These are phyloP conservation scores for Apophysomyces elegans DNA, from an alignment of 371 early-diverging fungal genomes.

Conservation along the genomic window DNA sequence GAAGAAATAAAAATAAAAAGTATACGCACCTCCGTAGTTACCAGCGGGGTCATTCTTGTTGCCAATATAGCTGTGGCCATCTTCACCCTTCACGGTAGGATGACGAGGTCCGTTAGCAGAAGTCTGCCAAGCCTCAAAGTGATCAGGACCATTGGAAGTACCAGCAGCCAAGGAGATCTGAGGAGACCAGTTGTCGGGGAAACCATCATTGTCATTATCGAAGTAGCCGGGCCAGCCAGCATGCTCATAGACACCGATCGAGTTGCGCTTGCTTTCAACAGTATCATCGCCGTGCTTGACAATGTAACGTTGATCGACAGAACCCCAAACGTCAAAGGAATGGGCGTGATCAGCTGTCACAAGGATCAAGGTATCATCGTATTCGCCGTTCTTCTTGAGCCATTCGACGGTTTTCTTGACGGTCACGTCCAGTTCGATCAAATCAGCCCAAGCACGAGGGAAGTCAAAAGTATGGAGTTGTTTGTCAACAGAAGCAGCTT, in stretches of 20 bases:
- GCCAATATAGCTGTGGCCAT: conserved; percentile 36
- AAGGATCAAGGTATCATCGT: conserved; percentile 69
- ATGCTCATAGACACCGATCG: conserved; percentile 66
- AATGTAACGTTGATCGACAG: conserved; percentile 58
- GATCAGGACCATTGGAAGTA: conserved; percentile 62
- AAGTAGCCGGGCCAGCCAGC: conserved; percentile 72
- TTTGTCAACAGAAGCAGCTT: conserved; percentile 79
- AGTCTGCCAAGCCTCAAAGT: conserved; percentile 66
- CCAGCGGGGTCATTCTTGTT: conserved; percentile 43
- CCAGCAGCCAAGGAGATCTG: conserved; percentile 67
- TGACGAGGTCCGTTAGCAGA: conserved; percentile 43
- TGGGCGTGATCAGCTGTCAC: conserved; percentile 79
- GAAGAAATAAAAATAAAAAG: background rate
- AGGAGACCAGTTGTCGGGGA: conserved; percentile 66
- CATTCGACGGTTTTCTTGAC: conserved; percentile 65
- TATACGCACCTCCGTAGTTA: conserved; percentile 33
- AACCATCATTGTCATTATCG: conserved; percentile 68
- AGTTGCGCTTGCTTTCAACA: conserved; percentile 54
- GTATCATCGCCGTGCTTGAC: conserved; percentile 15
- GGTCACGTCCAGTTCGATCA: conserved; percentile 74
- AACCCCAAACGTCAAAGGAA: conserved; percentile 74
- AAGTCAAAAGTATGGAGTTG: conserved; percentile 74
- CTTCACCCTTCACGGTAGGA: conserved; percentile 33
- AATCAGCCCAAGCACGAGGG: conserved; percentile 71
- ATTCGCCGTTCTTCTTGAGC: conserved; percentile 55